Base-by-base conservation (phyloP, 371 early-diverging fungal genomes). In the Mucor plumbeus region DNA sequence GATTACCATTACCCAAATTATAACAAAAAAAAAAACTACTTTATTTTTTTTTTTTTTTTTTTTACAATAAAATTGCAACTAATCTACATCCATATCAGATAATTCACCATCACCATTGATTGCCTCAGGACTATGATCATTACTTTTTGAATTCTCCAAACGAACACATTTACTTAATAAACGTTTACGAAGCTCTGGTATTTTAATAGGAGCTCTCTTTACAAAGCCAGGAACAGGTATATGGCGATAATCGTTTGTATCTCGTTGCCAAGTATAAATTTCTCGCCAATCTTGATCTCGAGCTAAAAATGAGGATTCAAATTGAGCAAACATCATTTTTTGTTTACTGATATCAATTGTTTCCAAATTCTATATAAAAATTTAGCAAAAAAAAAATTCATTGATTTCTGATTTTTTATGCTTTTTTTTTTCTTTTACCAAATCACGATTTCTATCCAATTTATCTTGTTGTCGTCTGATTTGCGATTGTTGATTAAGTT, bases 211-310 rank as follows among this genome's bases (percentile, higher is more conserved):
- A 0, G 76, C 65, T 43, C 75, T 47, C 31, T 67, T 71, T 9
- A 79, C 55, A 67, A 79, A 79, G 7, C 65, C 73, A 36, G 80
- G 80, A 35, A 62, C 69, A 65, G 72, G 76, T 56, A 77, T 64
- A 64, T 70, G 72, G 5, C 77, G 75, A 57, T 80, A 80, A 54
- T 80, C 73, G 13, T 72, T 58, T 4, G 80, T 76, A 3, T 80
- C 74, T 47, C 78, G 62, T 43, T 77, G 76, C 72, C 73, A 77
- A 31, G 17, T 53, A 21, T 56, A 67, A 5, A 80, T 35, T 26
- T 77, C 73, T 7, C 67, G 68, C 67, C 71, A 80, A 48, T 80
- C 80, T 15, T 59, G 66, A 50, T 75, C 78, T 48, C 64, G 50
- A 4, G 15, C 36, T 54, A 80, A 53, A 9, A 50, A 35, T 31